Conservation (phyloP, 108 stramenopile genomes). For the Bacterosira constricta region DNA sequence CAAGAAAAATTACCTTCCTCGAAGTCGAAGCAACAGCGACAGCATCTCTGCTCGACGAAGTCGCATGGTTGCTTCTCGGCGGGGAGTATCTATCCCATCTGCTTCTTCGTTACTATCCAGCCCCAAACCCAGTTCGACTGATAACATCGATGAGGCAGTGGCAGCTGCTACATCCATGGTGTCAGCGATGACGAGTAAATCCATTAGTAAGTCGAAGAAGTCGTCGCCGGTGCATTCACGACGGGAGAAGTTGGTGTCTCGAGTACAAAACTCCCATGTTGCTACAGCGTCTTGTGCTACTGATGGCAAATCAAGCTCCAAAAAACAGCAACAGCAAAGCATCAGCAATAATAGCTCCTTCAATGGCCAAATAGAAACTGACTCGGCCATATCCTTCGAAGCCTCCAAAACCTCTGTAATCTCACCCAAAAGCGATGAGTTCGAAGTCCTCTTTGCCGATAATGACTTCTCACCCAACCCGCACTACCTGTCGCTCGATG, state of each 20-base stretch:
- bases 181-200: too few relatives aligned
- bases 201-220: neutral
- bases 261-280: slow-evolving; percentile 9
- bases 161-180: too few relatives aligned
- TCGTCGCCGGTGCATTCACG: neutral
- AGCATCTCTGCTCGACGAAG: slow-evolving; percentile 10
- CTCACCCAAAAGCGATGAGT: slow-evolving; percentile 27
- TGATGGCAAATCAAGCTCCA: neutral
- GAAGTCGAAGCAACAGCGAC: slow-evolving; percentile 1
- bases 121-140: too few relatives aligned
- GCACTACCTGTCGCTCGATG: neutral
- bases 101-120: neutral
- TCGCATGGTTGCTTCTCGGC: slow-evolving; percentile 20
- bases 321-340: neutral
- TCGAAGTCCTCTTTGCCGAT: slow-evolving; percentile 37
- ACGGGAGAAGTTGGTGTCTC: slow-evolving; percentile 8
- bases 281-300: neutral
- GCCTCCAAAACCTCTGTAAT: slow-evolving; percentile 5
- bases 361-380: neutral
- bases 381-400: neutral
- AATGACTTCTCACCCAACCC: neutral
- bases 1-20: neutral
- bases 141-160: too few relatives aligned
- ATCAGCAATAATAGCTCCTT: neutral
- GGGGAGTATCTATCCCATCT: too few relatives aligned